These are phyloP conservation scores for Cladophialophora yegresii DNA, from an alignment of 2,329 filamentous ascomycete genomes.

Conservation along the genomic window DNA sequence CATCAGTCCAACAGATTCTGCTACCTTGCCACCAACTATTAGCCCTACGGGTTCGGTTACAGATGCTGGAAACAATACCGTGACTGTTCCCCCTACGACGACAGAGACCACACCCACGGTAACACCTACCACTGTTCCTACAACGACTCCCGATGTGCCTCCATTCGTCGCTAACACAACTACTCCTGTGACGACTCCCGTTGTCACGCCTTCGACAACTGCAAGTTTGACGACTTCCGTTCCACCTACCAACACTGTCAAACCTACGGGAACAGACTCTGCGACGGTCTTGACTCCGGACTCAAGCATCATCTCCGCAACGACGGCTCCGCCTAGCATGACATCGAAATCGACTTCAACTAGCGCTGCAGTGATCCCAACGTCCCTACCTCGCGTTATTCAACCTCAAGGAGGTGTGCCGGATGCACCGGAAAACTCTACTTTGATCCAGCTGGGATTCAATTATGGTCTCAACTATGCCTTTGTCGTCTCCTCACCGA, in stretches of 20 bases:
- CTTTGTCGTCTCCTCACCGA: constrained; percentile 71
- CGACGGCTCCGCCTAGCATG: constrained; percentile 37
- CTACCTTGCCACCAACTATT: constrained; percentile 1
- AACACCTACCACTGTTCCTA: constrained; percentile 8
- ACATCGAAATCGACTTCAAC: constrained; percentile 41
- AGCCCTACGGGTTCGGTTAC: constrained; percentile 3
- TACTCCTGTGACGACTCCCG: constrained; percentile 25
- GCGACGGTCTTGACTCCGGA: constrained; percentile 44
- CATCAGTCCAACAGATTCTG: neutral
- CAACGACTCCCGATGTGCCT: constrained; percentile 27
- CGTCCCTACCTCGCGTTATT: constrained; percentile 72
- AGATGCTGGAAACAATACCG: constrained; percentile 4
- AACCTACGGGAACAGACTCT: constrained; percentile 51
- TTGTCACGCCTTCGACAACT: constrained; percentile 18
- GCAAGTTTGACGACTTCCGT: constrained; percentile 16
- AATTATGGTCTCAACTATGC: constrained; percentile 76
- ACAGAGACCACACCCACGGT: constrained; percentile 7
- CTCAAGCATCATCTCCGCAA: constrained; percentile 40
- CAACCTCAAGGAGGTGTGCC: constrained; percentile 65
- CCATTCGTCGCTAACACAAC: constrained; percentile 32
- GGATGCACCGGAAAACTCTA: constrained; percentile 62
- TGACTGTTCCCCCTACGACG: constrained; percentile 9
- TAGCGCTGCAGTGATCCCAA: constrained; percentile 59
- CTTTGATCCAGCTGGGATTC: constrained; percentile 83
- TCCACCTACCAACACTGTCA: constrained; percentile 37